Conservation (phyloP, 441 rosid species). For the Hura crepitans region DNA sequence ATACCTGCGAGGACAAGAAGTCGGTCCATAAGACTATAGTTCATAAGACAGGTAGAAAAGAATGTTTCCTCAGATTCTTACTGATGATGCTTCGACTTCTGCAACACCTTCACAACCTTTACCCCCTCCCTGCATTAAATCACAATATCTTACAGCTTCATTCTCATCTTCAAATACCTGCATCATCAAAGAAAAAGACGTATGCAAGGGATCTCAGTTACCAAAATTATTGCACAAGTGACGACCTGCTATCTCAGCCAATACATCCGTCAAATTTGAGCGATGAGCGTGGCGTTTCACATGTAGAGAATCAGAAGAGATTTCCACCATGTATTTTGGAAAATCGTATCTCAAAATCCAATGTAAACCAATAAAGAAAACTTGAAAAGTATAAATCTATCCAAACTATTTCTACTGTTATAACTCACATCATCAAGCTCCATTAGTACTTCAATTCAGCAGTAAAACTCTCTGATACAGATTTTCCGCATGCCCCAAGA, state of each 20-base stretch:
- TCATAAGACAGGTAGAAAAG: neutral
- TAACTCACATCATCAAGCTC: neutral
- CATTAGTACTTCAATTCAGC: neutral
- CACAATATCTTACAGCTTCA: conserved; percentile 85
- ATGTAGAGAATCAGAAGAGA: neutral
- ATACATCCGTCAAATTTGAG: neutral
- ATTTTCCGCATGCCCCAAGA: neutral
- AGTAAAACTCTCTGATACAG: neutral
- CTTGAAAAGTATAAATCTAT: neutral
- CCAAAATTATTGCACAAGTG: neutral
- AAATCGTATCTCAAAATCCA: neutral
- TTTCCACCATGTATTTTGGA: neutral
- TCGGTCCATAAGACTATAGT: conserved; percentile 4
- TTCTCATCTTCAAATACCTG: conserved; percentile 92
- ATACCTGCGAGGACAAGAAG: conserved; percentile 46
- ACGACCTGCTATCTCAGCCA: too few species aligned
- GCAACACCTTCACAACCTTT: conserved; percentile 96
- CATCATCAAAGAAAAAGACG: conserved; percentile 5
- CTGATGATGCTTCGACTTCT: conserved; percentile 91
- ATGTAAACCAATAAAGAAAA: neutral
- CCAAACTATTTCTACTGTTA: neutral
- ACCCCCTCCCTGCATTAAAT: conserved; percentile 90
- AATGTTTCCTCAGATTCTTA: conserved; percentile 33
- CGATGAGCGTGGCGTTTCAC: neutral
- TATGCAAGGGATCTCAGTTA: neutral